Evolutionary conservation across 2,329 filamentous ascomycete species (phyloP).

Genomic region (Aspergillus transmontanensis): DNA sequence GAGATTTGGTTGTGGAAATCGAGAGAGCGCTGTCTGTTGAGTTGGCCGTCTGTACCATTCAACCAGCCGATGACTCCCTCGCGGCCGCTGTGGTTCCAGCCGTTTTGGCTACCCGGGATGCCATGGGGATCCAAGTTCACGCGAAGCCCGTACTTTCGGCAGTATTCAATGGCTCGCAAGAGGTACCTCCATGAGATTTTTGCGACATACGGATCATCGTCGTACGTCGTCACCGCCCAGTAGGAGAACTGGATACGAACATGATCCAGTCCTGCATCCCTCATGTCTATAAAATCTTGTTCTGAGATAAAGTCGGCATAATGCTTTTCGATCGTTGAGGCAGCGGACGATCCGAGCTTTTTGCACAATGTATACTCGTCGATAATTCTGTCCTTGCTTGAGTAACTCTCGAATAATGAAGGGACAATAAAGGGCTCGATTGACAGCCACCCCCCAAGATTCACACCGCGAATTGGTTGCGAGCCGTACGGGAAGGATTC

Average conservation of each 20-base stretch:
- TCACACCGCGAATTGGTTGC: constrained; percentile 83
- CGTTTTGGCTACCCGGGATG: constrained; percentile 92
- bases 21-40: constrained; percentile 79
- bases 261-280: constrained; percentile 86
- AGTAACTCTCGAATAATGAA: constrained; percentile 76
- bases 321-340: constrained; percentile 79
- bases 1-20: constrained; percentile 86
- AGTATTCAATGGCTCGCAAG: constrained; percentile 89
- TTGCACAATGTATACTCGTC: constrained; percentile 83
- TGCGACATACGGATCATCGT: constrained; percentile 82
- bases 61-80: constrained; percentile 83
- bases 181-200: constrained; percentile 92
- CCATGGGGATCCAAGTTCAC: constrained; percentile 92
- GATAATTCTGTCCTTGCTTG: constrained; percentile 64
- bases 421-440: constrained; percentile 96
- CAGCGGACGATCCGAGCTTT: constrained; percentile 67
- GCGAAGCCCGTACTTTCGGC: constrained; percentile 84
- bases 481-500: constrained; percentile 77
- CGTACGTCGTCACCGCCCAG: constrained; percentile 87
- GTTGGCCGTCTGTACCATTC: constrained; percentile 79
- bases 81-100: constrained; percentile 93
- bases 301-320: constrained; percentile 89
- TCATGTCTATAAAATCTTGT: constrained; percentile 80
- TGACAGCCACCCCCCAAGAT: constrained; percentile 90
- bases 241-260: constrained; percentile 96